These are phyloP conservation scores for Debaryomyces hansenii DNA, from an alignment of 805 yeast species.

Conservation along the genomic window DNA sequence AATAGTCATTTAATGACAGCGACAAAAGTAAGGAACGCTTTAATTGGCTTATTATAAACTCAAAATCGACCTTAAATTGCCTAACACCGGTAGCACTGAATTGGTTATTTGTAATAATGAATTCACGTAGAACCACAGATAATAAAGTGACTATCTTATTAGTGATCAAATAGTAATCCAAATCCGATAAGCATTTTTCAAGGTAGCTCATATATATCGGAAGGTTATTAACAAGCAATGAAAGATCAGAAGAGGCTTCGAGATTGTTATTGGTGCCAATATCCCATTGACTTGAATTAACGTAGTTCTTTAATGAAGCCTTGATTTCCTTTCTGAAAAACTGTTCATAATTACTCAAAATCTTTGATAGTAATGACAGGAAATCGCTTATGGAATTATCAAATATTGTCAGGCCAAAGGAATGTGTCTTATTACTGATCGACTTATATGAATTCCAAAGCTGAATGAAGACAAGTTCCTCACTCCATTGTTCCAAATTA, in stretches of 20 bases:
- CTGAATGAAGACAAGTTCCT: slow-evolving; percentile 38
- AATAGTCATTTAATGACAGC: slow-evolving; percentile 6
- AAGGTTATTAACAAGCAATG: slow-evolving; percentile 20
- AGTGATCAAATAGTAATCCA: slow-evolving; percentile 31
- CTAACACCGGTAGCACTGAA: slow-evolving; percentile 30
- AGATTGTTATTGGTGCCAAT: slow-evolving; percentile 7
- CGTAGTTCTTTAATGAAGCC: slow-evolving; percentile 33
- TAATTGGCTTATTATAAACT: slow-evolving; percentile 17
- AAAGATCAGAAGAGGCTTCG: slow-evolving; percentile 22
- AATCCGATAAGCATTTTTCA: slow-evolving; percentile 19
- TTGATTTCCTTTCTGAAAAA: slow-evolving; percentile 35
- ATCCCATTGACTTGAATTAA: slow-evolving; percentile 37
- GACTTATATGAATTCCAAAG: slow-evolving; percentile 36
- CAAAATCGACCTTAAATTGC: slow-evolving; percentile 34
- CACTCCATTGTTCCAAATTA: slow-evolving; percentile 37
- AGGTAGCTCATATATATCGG: slow-evolving; percentile 27
- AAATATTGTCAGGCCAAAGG: slow-evolving; percentile 28
- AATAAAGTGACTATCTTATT: slow-evolving; percentile 26
- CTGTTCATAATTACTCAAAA: slow-evolving; percentile 22
- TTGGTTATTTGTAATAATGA: slow-evolving; percentile 38
- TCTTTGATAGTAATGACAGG: slow-evolving; percentile 15
- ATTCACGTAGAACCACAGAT: slow-evolving; percentile 32
- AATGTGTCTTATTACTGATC: slow-evolving; percentile 12
- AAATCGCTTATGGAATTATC: slow-evolving; percentile 25
- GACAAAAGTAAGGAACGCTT: slow-evolving; percentile 18